These are phyloP conservation scores for Auriscalpium microsporum DNA, from an alignment of 768 basidiomycete genomes.

Conservation along the genomic window DNA sequence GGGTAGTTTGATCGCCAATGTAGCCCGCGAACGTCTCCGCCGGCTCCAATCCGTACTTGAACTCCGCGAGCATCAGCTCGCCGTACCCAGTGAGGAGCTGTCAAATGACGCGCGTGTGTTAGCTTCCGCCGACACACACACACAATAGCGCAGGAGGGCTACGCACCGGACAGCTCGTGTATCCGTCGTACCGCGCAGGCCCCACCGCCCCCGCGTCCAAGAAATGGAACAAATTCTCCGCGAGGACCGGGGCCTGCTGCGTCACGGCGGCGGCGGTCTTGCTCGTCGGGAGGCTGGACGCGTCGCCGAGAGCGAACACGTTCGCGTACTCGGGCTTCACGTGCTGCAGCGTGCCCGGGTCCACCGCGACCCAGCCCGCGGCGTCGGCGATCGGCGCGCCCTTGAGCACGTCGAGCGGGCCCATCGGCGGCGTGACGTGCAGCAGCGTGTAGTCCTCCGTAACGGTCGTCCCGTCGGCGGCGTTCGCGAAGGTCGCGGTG, in stretches of 20 bases:
- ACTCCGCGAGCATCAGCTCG: conserved; percentile 81
- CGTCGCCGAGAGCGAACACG: conserved; percentile 89
- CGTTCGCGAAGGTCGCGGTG: conserved; percentile 78
- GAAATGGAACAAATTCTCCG: conserved; percentile 77
- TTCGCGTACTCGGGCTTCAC: conserved; percentile 72
- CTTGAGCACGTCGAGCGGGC: conserved; percentile 75
- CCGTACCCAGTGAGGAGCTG: conserved; percentile 78
- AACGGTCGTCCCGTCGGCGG: conserved; percentile 52
- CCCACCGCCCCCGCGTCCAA: conserved; percentile 66
- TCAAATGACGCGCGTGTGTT: background rate
- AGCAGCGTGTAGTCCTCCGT: conserved; percentile 74
- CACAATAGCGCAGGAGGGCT: background rate
- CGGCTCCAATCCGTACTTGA: conserved; percentile 85
- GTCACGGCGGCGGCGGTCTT: conserved; percentile 96
- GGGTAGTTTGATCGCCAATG: conserved; percentile 69
- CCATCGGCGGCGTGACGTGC: conserved; percentile 90
- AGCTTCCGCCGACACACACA: conserved; percentile 5
- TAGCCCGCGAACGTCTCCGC: conserved; percentile 73
- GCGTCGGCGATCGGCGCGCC: conserved; percentile 69
- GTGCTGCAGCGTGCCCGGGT: conserved; percentile 75
- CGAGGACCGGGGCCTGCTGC: conserved; percentile 81
- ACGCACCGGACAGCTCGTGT: conserved; percentile 79
- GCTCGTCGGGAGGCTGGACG: conserved; percentile 84
- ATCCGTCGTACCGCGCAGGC: conserved; percentile 74
- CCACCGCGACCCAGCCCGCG: conserved; percentile 85